phyloP scores from a whole-genome alignment of 805 yeast species.

The Metschnikowia similis region DNA sequence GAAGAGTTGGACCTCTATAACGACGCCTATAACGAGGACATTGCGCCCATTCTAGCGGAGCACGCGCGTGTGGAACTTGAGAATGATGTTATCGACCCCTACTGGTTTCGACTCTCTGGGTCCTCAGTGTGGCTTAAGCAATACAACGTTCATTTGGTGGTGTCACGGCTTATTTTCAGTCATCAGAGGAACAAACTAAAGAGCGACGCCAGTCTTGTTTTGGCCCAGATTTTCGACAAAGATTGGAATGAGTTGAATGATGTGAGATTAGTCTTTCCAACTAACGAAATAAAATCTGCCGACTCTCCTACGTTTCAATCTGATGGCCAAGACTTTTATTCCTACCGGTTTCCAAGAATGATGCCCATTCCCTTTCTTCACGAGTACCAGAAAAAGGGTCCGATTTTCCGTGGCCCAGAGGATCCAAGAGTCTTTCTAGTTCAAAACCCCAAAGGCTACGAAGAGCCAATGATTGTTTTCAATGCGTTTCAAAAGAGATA shows the following conservation, averaged over 20 bases:
- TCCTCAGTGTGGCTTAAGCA: slow-evolving; percentile 22
- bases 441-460: slow-evolving; percentile 28
- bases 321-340: slow-evolving; percentile 4
- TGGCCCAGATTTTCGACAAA: slow-evolving; percentile 19
- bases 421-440: slow-evolving; percentile 44
- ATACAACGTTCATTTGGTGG: slow-evolving; percentile 19
- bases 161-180: slow-evolving; percentile 18
- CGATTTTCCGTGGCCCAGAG: slow-evolving; percentile 42
- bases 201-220: slow-evolving; percentile 17
- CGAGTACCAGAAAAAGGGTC: slow-evolving; percentile 11
- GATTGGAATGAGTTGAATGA: slow-evolving; percentile 22
- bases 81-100: slow-evolving; percentile 2
- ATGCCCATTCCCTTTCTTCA: slow-evolving; percentile 13
- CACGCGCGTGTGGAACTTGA: slow-evolving; percentile 11
- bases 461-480: slow-evolving; percentile 46
- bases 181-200: slow-evolving; percentile 15
- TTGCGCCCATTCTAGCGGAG: slow-evolving; percentile 8
- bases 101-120: slow-evolving; percentile 22
- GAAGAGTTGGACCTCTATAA: slow-evolving; percentile 8
- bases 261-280: slow-evolving; percentile 22
- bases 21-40: slow-evolving; percentile 10
- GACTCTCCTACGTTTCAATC: slow-evolving; percentile 6
- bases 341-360: slow-evolving; percentile 9
- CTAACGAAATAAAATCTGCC: slow-evolving; percentile 8
- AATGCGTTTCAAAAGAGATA: slow-evolving; percentile 25